Evolutionary conservation across 2,329 filamentous ascomycete species (phyloP), one percentile per base, ranked within the genome.

Genomic region (Beauveria scarabaeidicola): DNA sequence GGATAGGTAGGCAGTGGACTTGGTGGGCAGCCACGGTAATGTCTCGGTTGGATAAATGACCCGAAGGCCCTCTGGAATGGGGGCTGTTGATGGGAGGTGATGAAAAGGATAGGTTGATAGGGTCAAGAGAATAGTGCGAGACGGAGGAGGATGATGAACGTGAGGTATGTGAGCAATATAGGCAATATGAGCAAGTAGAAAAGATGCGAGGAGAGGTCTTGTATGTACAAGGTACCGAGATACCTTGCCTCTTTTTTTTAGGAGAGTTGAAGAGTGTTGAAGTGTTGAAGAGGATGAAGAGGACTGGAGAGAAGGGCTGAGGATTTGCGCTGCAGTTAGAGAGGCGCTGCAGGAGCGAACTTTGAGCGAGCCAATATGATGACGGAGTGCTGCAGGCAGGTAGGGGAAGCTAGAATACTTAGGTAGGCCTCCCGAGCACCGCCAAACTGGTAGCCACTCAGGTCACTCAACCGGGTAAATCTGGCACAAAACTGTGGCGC

Each of bases 401-500:
- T 36, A 36, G 11, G 32, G 5, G 6, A 36, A 36, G 11, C 5
- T 36, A 36, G 32, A 6, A 36, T 36, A 36, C 32, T 13, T 36
- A 5, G 19, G 19, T 32, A 53, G 41, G 52, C 52, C 52, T 55
- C 52, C 52, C 21, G 32, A 25, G 32, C 23, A 48, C 46, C 46
- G 10, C 13, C 46, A 15, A n/a, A 29, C 46, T 27, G 46, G 41
- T 21, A 44, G 41, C 41, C n/a, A 44, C 17, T 41, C 40, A n/a
- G 40, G 40, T 41, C 15, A 36, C 32, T 41, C 41, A 38, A 51
- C n/a, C 23, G 7, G 44, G 13, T 32, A 19, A 36, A 36, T 36
- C 32, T 13, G 13, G 32, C 21, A 27, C 36, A 10, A n/a, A 47
- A 29, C 10, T 36, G 56, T 58, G 47, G 47, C 56, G 32, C 80